Conservation (phyloP, 1,139 yeast genomes). For the Yamadazyma pseudoaaseri region DNA sequence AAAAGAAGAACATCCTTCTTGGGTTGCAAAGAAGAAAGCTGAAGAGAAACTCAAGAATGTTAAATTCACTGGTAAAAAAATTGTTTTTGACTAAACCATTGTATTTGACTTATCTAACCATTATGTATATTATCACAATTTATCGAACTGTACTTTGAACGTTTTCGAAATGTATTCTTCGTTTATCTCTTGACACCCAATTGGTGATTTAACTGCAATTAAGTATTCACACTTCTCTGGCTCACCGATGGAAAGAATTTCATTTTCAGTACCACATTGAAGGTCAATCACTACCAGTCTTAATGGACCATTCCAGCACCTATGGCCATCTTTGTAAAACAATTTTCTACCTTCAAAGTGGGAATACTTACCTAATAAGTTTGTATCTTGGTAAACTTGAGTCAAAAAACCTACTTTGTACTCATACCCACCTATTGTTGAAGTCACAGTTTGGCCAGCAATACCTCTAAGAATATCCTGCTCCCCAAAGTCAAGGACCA, state of each 20-base stretch:
- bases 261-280: constrained; percentile 62
- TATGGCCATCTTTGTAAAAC: constrained; percentile 61
- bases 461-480: constrained; percentile 64
- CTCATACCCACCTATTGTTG: constrained; percentile 64
- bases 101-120: background rate
- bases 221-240: constrained; percentile 85
- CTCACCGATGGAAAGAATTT: constrained; percentile 69
- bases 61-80: constrained; percentile 82
- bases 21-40: constrained; percentile 82
- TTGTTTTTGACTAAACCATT: constrained; percentile 52
- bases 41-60: constrained; percentile 65
- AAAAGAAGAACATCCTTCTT: constrained; percentile 71
- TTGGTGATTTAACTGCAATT: constrained; percentile 63
- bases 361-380: constrained; percentile 56
- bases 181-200: constrained; percentile 54
- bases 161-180: constrained; percentile 28
- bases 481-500: constrained; percentile 51
- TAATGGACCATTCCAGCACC: constrained; percentile 94
- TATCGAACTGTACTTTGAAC: constrained; percentile 28
- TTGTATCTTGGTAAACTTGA: constrained; percentile 57
- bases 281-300: constrained; percentile 68
- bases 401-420: constrained; percentile 64
- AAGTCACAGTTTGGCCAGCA: constrained; percentile 46
- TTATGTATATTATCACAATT: constrained; percentile 15
- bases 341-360: constrained; percentile 34